Evolutionary conservation across 2,329 filamentous ascomycete genomes (phyloP).

Genomic region (Fusarium setosum): DNA sequence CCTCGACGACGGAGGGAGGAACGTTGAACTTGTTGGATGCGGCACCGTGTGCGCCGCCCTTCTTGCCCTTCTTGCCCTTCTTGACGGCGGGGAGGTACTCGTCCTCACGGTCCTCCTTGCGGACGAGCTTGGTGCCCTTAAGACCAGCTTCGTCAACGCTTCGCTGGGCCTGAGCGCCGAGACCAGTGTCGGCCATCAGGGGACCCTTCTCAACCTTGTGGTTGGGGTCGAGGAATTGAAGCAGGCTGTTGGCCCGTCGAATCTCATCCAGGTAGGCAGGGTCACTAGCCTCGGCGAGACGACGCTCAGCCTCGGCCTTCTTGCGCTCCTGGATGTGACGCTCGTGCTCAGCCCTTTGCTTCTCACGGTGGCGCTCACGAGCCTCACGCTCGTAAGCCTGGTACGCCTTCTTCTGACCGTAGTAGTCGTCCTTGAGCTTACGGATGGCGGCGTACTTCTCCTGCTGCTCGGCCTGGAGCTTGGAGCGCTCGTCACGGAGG

Average conservation of each 20-base stretch:
- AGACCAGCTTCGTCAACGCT: constrained; percentile 86
- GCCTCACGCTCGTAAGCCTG: constrained; percentile 86
- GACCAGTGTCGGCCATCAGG: constrained; percentile 74
- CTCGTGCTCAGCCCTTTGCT: constrained; percentile 83
- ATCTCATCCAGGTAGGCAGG: constrained; percentile 96
- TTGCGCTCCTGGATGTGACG: constrained; percentile 77
- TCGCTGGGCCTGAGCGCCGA: constrained; percentile 82
- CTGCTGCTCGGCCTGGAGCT: constrained; percentile 86
- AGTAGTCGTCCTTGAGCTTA: constrained; percentile 91
- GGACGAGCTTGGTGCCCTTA: constrained; percentile 85
- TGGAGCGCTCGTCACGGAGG: constrained; percentile 87
- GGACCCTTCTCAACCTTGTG: constrained; percentile 74
- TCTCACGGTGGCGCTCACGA: constrained; percentile 80
- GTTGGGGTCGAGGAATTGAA: constrained; percentile 89
- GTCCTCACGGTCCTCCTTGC: constrained; percentile 90
- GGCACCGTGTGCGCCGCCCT: constrained; percentile 61
- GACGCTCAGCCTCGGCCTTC: constrained; percentile 79
- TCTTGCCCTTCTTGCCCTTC: constrained; percentile 89
- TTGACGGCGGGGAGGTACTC: constrained; percentile 85
- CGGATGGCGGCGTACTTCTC: constrained; percentile 85
- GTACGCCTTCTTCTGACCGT: constrained; percentile 82
- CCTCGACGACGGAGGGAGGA: constrained; percentile 91
- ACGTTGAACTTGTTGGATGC: constrained; percentile 77
- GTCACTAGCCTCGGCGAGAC: constrained; percentile 84
- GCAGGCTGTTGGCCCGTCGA: constrained; percentile 84